Conservation (phyloP, 2,329 filamentous ascomycete species). For the Xylariaceae sp. region DNA sequence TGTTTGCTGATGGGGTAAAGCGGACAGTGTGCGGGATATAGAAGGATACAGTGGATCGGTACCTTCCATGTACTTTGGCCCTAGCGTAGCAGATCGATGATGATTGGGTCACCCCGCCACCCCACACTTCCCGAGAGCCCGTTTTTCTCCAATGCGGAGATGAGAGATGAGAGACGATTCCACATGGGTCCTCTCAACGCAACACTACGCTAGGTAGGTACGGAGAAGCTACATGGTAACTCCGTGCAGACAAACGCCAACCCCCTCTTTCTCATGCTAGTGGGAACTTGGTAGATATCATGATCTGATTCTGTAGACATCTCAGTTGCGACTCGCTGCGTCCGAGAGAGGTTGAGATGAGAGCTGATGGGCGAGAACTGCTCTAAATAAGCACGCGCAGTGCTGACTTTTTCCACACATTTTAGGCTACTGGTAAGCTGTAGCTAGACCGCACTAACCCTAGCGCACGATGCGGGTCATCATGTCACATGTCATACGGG, state of each 20-base stretch:
- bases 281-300: background rate
- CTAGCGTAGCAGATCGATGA: background rate
- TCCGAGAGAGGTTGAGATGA: background rate
- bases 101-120: conserved; percentile 25
- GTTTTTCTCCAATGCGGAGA: conserved; percentile 39
- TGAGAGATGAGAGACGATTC: conserved; percentile 14
- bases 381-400: background rate
- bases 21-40: background rate
- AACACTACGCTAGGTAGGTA: background rate
- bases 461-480: background rate
- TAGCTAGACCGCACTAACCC: background rate
- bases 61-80: background rate
- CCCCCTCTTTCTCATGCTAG: background rate
- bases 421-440: background rate
- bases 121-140: conserved; percentile 24
- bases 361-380: background rate
- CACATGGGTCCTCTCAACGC: background rate
- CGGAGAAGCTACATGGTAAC: background rate
- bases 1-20: background rate
- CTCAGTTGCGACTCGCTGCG: background rate
- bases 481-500: background rate
- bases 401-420: background rate
- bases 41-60: background rate
- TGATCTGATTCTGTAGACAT: background rate
- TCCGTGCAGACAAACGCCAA: background rate